A percentile compares a stretch with the other conserved stretches of the same genome.
Evolutionary conservation across 352 stramenopile species (phyloP).

Genomic region (Blastocystis sp.): DNA sequence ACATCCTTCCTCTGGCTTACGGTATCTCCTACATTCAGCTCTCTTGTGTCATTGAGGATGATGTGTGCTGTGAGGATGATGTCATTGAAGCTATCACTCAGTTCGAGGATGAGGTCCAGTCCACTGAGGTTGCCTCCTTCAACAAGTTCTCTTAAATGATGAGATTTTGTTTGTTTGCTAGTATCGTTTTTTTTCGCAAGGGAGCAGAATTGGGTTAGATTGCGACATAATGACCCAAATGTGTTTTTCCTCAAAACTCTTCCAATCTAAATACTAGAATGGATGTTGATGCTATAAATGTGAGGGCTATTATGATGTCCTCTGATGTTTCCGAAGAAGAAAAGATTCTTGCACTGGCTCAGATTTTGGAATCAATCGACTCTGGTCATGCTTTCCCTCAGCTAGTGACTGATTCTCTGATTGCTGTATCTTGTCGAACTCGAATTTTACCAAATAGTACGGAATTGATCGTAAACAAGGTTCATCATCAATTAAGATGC

Average conservation of each 20-base stretch:
- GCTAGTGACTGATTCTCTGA: constrained; percentile 29
- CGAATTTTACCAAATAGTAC: constrained; percentile 3
- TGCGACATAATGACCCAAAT: not conserved
- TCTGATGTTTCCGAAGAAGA: constrained; percentile 29
- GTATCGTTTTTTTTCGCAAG: too few species aligned
- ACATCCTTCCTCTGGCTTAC: constrained; percentile 39
- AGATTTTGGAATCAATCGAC: constrained; percentile 58
- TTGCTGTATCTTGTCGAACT: not conserved
- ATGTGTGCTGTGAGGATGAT: constrained; percentile 56
- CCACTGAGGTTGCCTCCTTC: constrained; percentile 36
- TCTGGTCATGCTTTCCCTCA: constrained; percentile 34
- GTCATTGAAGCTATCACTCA: constrained; percentile 47
- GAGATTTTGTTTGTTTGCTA: not conserved
- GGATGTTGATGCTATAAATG: constrained; percentile 46
- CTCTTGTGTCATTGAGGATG: constrained; percentile 58
- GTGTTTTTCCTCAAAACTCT: not conserved
- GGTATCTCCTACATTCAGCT: constrained; percentile 28
- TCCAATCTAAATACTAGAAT: constrained; percentile 20
- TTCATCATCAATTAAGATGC: constrained; percentile 50
- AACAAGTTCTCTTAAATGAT: constrained; percentile 60
- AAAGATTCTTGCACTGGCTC: constrained; percentile 50
- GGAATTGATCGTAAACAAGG: constrained; percentile 57
- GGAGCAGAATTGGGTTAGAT: not conserved
- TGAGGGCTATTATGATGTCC: constrained; percentile 41
- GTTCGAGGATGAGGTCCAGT: constrained; percentile 57